Base-by-base conservation (phyloP, 2,329 filamentous ascomycete species). In the Onygena corvina region DNA sequence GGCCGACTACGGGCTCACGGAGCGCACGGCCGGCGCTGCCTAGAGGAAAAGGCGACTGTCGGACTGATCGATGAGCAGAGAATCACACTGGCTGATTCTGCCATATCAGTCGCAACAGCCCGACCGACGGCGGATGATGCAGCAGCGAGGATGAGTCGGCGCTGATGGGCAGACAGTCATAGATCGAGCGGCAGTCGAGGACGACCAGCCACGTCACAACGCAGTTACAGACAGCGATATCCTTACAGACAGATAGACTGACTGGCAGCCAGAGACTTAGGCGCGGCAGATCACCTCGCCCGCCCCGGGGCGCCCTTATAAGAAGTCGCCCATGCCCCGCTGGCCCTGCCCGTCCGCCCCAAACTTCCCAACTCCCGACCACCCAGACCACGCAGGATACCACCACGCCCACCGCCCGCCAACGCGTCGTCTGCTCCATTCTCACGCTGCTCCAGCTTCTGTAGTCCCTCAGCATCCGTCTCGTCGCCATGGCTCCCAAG, bases 401-500 rank as follows among this genome's bases (percentile, higher is more conserved):
- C 48, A 23, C 47, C 40, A 38, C 27, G n/a, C 25, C 27, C 16
- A 29, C n/a, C 45, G 44, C 25, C 48, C 42, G 27, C 46, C 27
- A 5, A 25, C 36, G 29, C 34, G 18, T 50, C 49, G 25, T 38
- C 29, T 6, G 7, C n/a, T 36, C 36, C 30, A 14, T 40, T 44
- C 27, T 50, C 48, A 38, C 47, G 29, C 50, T 49, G 52, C 50
- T 31, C 49, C 53, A 23, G 49, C 38, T 52, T 52, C 50, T 54
- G 40, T 56, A 46, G 48, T 50, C 52, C 21, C 36, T 54, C 38
- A 34, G 21, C 30, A 2, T 16, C 12, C 46, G 47, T 48, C 52
- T 55, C 57, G 50, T 53, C 61, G 72, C 60, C 61, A 83, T 83
- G 80, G 72, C 79, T 75, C 76, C 79, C 60, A 83, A 83, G 74